phyloP scores from a whole-genome alignment of 2,329 filamentous ascomycete species.

The Eutypa lata region DNA sequence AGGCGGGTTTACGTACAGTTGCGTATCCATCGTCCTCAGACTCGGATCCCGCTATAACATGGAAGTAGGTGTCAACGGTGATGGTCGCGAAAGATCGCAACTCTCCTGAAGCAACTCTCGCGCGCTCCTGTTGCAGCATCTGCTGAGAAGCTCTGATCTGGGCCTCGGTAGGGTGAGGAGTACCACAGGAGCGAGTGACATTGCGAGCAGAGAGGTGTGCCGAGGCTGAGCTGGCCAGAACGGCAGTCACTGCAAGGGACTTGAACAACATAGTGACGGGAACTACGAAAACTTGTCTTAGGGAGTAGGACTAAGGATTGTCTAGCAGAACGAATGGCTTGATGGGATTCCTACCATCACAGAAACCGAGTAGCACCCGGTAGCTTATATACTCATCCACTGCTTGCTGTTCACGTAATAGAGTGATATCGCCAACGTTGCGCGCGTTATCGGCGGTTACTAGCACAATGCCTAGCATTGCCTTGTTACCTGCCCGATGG shows the following conservation, averaged over 20 bases:
- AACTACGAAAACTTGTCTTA: neutral
- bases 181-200: slow-evolving; percentile 16
- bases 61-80: slow-evolving; percentile 37
- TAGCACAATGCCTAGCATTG: neutral
- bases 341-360: neutral
- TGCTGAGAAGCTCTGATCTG: slow-evolving; percentile 20
- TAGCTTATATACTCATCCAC: neutral
- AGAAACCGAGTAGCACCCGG: neutral
- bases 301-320: neutral
- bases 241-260: neutral
- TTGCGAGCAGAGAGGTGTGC: neutral
- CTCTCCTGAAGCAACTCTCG: slow-evolving; percentile 16
- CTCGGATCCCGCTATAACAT: slow-evolving; percentile 31
- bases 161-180: slow-evolving; percentile 23
- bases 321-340: neutral
- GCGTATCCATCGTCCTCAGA: slow-evolving; percentile 31
- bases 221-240: neutral
- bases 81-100: slow-evolving; percentile 17
- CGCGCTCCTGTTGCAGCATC: slow-evolving; percentile 24
- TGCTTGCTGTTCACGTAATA: neutral
- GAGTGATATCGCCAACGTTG: neutral
- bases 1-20: slow-evolving; percentile 23
- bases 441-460: neutral
- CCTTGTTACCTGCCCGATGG: neutral
- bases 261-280: neutral